Conservation (phyloP, 2,329 filamentous ascomycete species). For the Chrysoporthe austroafricana region DNA sequence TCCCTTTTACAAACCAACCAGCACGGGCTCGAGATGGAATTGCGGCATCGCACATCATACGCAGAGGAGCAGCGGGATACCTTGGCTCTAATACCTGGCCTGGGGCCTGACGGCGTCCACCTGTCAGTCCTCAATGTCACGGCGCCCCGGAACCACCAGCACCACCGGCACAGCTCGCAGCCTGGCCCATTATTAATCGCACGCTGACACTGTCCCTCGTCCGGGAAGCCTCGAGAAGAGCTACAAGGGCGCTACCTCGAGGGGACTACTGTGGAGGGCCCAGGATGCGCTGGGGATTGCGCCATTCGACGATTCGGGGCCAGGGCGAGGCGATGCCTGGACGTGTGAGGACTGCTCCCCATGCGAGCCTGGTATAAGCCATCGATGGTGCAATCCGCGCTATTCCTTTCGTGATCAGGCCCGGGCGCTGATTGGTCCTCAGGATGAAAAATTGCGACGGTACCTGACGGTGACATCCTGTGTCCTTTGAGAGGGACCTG, state of each 20-base stretch:
- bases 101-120: neutral
- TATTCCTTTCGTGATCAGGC: conserved; percentile 53
- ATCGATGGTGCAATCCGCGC: conserved; percentile 57
- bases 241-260: conserved; percentile 8
- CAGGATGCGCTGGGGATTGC: conserved; percentile 32
- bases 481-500: conserved; percentile 20
- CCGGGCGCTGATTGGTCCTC: conserved; percentile 21
- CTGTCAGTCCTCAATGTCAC: conserved; percentile 7
- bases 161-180: neutral
- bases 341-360: conserved; percentile 9
- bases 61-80: conserved; percentile 19
- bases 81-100: conserved; percentile 20
- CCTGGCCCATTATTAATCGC: conserved; percentile 10
- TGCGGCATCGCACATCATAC: conserved; percentile 18
- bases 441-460: conserved; percentile 26
- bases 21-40: conserved; percentile 17
- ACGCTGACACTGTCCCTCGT: neutral
- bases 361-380: conserved; percentile 23
- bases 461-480: conserved; percentile 25
- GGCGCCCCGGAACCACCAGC: neutral
- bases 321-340: conserved; percentile 26
- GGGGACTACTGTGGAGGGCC: conserved; percentile 19
- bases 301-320: conserved; percentile 35
- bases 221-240: neutral
- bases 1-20: conserved; percentile 15